Evolutionary conservation across 2,329 filamentous ascomycete species (phyloP).

Genomic region (Venturia aucupariae): DNA sequence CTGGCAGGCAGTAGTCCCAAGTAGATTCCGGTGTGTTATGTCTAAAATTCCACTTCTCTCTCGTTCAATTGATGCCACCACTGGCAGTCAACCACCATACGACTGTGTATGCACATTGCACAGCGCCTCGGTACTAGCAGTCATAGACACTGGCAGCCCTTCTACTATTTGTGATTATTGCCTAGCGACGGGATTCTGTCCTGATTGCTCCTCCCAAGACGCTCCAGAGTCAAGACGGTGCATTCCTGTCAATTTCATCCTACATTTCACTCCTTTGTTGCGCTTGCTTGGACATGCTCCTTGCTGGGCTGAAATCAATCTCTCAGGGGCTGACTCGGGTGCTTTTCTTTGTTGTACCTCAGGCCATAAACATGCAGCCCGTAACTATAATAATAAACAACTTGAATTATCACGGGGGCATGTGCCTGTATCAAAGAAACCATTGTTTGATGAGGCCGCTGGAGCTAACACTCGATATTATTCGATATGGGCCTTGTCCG

Average conservation of each 20-base stretch:
- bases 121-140: neutral
- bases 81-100: too few relatives aligned
- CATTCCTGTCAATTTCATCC: neutral
- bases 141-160: neutral
- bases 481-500: too few relatives aligned
- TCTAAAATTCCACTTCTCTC: too few relatives aligned
- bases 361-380: too few relatives aligned
- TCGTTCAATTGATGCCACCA: too few relatives aligned
- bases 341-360: too few relatives aligned
- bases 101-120: too few relatives aligned
- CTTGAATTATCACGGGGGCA: too few relatives aligned
- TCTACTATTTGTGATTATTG: neutral
- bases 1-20: too few relatives aligned
- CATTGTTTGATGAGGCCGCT: neutral
- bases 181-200: neutral
- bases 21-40: neutral
- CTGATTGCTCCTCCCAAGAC: neutral
- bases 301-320: neutral
- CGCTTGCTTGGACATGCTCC: neutral
- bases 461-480: neutral
- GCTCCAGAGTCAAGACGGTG: neutral
- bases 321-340: constrained; percentile 8
- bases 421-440: constrained; percentile 6
- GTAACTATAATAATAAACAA: too few relatives aligned
- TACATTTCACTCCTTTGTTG: neutral